Conservation (phyloP, 2,329 filamentous ascomycete genomes). For the Colletotrichum musae region DNA sequence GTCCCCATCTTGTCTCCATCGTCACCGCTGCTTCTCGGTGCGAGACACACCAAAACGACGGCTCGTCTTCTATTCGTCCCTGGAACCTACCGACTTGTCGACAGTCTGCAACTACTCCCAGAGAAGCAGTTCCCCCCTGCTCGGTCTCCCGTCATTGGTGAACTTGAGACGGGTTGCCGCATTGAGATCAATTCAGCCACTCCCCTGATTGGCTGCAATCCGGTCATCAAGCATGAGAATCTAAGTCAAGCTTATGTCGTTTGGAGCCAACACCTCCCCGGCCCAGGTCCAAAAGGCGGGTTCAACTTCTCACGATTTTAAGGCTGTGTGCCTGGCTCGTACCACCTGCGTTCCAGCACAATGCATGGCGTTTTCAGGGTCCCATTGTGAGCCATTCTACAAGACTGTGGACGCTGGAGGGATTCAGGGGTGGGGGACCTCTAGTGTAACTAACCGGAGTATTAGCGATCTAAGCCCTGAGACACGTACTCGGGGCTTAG, state of each 20-base stretch:
- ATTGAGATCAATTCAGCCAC: slow-evolving; percentile 4
- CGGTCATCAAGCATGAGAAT: slow-evolving; percentile 11
- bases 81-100: background rate
- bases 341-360: slow-evolving; percentile 13
- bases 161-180: background rate
- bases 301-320: slow-evolving; percentile 3
- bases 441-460: too few relatives aligned
- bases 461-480: too few relatives aligned
- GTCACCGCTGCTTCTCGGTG: slow-evolving; percentile 12
- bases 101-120: slow-evolving; percentile 2
- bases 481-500: too few relatives aligned
- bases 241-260: slow-evolving; percentile 29
- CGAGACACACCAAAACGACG: slow-evolving; percentile 3
- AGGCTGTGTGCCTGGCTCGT: slow-evolving; percentile 18
- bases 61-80: slow-evolving; percentile 1
- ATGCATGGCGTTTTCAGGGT: slow-evolving; percentile 9
- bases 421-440: too few relatives aligned
- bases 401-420: too few relatives aligned
- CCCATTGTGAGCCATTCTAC: background rate
- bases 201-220: slow-evolving; percentile 19
- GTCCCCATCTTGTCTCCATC: slow-evolving; percentile 23
- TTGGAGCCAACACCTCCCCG: background rate
- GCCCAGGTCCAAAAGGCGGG: slow-evolving; percentile 8
- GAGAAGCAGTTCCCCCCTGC: slow-evolving; percentile 8
- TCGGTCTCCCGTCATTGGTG: background rate